Evolutionary conservation across 345 rosid species (phyloP).

Genomic region (Schrenkiella parvula): DNA sequence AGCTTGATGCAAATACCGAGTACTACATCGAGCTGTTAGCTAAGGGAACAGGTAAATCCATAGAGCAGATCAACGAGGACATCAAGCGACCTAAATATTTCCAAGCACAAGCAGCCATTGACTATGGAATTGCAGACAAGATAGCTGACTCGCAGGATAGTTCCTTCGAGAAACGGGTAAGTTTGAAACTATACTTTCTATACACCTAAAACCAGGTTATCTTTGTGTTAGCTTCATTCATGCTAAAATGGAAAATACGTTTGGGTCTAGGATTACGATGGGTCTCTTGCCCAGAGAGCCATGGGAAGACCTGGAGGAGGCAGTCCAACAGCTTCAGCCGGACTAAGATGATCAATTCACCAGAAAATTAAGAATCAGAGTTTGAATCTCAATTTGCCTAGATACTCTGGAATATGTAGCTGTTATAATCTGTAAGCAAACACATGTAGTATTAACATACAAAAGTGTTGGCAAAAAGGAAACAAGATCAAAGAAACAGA

Average conservation of each 20-base stretch:
- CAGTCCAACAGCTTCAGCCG: constrained; percentile 59
- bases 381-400: not conserved
- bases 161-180: constrained; percentile 65
- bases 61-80: constrained; percentile 72
- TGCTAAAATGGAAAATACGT: constrained; percentile 2
- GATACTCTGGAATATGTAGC: constrained; percentile 23
- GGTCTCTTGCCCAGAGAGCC: constrained; percentile 57
- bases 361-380: not conserved
- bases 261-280: constrained; percentile 61
- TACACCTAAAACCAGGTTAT: not conserved
- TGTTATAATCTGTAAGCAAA: constrained; percentile 23
- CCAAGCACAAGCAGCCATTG: constrained; percentile 66
- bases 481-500: not conserved
- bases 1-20: constrained; percentile 67
- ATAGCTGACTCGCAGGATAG: constrained; percentile 49
- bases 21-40: constrained; percentile 67
- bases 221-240: constrained; percentile 8
- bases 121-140: constrained; percentile 87
- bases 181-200: not conserved
- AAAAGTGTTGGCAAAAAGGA: constrained; percentile 19
- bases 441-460: constrained; percentile 14
- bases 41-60: constrained; percentile 69
- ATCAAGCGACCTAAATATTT: constrained; percentile 67
- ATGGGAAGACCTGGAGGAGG: constrained; percentile 54
- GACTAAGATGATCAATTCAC: constrained; percentile 44